A percentile compares a stretch with the other conserved stretches of the same genome.
phyloP scores from a whole-genome alignment of 2,329 filamentous ascomycete species.

The Diplodia seriata region DNA sequence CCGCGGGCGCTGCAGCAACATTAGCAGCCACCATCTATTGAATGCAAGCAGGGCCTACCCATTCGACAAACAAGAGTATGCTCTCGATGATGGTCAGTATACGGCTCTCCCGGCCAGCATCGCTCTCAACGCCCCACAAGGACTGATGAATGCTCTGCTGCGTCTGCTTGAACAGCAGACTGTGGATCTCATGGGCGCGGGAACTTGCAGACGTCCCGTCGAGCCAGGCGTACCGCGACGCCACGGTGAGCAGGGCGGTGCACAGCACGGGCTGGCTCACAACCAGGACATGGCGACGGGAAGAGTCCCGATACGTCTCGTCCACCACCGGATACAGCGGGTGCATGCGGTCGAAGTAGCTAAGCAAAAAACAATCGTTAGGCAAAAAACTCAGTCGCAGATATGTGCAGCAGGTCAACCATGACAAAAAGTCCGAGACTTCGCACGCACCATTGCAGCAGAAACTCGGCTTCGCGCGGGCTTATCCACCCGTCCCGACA shows the following conservation, averaged over 20 bases:
- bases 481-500: slow-evolving; percentile 14
- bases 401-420: no score
- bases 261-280: neutral
- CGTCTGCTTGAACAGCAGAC: slow-evolving; percentile 13
- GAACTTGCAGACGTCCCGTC: slow-evolving; percentile 4
- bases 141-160: slow-evolving; percentile 12
- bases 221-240: slow-evolving; percentile 9
- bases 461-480: slow-evolving; percentile 13
- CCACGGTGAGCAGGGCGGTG: slow-evolving; percentile 13
- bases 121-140: slow-evolving; percentile 2
- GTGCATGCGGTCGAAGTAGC: slow-evolving; percentile 12
- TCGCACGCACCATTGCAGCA: slow-evolving; percentile 3
- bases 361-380: neutral
- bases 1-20: neutral
- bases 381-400: no score
- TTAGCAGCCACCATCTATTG: neutral
- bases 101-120: neutral
- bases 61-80: slow-evolving; percentile 14
- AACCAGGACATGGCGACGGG: neutral
- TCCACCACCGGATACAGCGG: neutral
- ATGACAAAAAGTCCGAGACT: neutral
- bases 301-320: neutral
- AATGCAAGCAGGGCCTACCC: neutral
- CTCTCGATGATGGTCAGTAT: slow-evolving; percentile 3
- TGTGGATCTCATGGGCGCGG: slow-evolving; percentile 12